Evolutionary conservation across 179 eudicot species (phyloP), one percentile per base, ranked within the genome.

Genomic region (Spergularia azorica): DNA sequence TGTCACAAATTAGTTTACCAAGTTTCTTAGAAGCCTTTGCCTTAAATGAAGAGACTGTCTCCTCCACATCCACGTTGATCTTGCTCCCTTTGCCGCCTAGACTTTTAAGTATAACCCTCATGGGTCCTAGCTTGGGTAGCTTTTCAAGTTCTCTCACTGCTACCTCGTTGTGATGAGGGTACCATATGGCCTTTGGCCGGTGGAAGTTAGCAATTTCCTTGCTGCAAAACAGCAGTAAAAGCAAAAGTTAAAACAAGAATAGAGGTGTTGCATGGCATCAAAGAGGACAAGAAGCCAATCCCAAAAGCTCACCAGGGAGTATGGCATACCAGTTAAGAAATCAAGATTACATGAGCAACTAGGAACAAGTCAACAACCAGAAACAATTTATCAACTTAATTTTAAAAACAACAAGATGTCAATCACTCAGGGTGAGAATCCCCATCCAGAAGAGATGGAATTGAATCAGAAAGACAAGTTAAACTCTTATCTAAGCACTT

Each of bases 141-240:
- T 88, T 89, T 79, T 89, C 94, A 79, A 85, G 97, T 82, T 94
- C 93, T 85, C 83, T 90, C 41, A 87, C 83, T 51, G 83, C 94
- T 58, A 91, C 88, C 86, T 90, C 94, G 83, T 89, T 94, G 78
- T 89, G 93, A 82, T 89, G 96, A 16, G 99, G 98, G 83, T 91
- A 94, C 98, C 99, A 96, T 79, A 82, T 76, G 71, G 94, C 94
- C 84, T 87, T 96, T 73, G 99, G 99, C 76, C 99, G 91, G 78
- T 96, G 99, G 84, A 96, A 96, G 80, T 94, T 88, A 9, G 99
- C 97, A 81, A 96, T 77, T 77, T 96, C 99, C 86, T 96, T 96
- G 83, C 99, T 95, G 97, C 78, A 86, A 85, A 82, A 72, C 63
- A 72, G 57, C 63, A 63, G 41, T 63, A 26, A 76, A 59, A 48